Evolutionary conservation across 768 basidiomycete species (phyloP).

Genomic region (Tricholoma furcatifolium): DNA sequence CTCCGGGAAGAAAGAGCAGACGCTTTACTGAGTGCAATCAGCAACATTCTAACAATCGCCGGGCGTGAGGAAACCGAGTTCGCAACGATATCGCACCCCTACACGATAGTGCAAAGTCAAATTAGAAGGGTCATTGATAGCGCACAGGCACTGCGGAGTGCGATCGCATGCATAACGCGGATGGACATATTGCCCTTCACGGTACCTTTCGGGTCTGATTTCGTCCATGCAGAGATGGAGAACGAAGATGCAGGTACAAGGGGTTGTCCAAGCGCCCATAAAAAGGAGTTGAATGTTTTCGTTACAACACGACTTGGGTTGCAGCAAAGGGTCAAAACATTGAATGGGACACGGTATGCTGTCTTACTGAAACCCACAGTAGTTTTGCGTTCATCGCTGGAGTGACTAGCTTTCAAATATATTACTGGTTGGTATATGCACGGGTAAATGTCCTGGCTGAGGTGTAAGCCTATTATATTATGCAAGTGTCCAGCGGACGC

Average conservation of each 20-base stretch:
- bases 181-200: constrained; percentile 5
- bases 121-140: constrained; percentile 1
- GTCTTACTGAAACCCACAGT: constrained; percentile 3
- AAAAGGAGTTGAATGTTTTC: constrained; percentile 1
- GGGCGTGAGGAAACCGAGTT: constrained; percentile 2
- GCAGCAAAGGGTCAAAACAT: neutral
- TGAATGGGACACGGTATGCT: neutral
- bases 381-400: neutral
- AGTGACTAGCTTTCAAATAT: neutral
- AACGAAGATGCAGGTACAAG: neutral
- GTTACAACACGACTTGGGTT: constrained; percentile 5
- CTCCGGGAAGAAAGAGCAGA: constrained; percentile 20
- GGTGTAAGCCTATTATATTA: neutral
- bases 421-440: neutral
- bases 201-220: neutral
- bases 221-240: constrained; percentile 4
- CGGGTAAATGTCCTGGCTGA: too few species aligned
- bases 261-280: neutral
- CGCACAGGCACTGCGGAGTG: constrained; percentile 3
- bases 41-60: constrained; percentile 8
- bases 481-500: neutral
- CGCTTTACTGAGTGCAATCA: constrained; percentile 1
- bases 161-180: constrained; percentile 5
- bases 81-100: neutral
- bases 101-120: neutral